Evolutionary conservation across 208 protist species (phyloP), one percentile per base, ranked within the genome.

Genomic region (Borovskyia barvae): DNA sequence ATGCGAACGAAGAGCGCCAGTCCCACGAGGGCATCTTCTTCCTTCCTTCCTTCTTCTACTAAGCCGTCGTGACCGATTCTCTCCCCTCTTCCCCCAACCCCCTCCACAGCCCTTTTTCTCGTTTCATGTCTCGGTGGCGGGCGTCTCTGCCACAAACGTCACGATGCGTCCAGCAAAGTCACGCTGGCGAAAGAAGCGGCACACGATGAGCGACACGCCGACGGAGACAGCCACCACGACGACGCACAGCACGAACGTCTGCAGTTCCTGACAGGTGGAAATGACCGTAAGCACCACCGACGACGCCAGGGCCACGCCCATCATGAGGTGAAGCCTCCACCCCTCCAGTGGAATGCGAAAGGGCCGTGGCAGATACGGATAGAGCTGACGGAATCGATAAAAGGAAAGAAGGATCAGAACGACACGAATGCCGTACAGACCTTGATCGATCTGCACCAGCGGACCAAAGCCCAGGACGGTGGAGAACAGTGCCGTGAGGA

Each of bases 151-250:
- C 2, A 41, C n/a, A 25, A 74, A 66, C 0, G 82, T 87, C 6
- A 93, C 80, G 8, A 93, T 68, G n/a, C 71, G 62, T 15, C 86
- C 86, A 46, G 73, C 47, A 45, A 90, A 93, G 5, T 85, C 80
- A 7, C 76, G 42, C 4, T 59, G 72, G 36, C 69, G 80, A 12
- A 72, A 59, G 35, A 75, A 77, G 39, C 53, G 30, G 50, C 82
- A 87, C 45, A 88, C 87, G 19, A 75, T 14, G 33, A 69, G 59
- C 0, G 79, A 71, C 12, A 80, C 17, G 20, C 78, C 11, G n/a
- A 52, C 48, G 9, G 74, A 54, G 14, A 20, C 63, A 0, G 17
- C 70, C 0, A 93, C 37, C 8, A 88, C 59, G 2, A 29, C 53
- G 7, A 51, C 14, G 42, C 77, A 86, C 46, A 86, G 29, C 20